Conservation (phyloP, 148 eudicot genomes). For the Silene uniflora region DNA sequence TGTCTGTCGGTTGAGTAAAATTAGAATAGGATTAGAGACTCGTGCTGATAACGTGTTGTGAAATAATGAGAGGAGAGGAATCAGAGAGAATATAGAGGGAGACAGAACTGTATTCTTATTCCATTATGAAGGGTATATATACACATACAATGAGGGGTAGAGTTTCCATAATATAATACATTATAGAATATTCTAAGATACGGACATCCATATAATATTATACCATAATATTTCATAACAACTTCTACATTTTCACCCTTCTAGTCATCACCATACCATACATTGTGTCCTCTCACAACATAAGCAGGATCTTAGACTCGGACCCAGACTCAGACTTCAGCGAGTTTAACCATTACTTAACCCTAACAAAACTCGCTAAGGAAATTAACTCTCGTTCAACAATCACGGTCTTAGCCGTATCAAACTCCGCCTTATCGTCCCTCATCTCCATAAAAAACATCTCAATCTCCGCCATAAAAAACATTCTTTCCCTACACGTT, state of each 20-base stretch:
- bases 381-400: constrained; percentile 67
- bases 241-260: constrained; percentile 10
- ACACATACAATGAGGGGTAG: too few relatives aligned
- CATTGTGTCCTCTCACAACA: constrained; percentile 44
- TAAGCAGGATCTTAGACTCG: constrained; percentile 47
- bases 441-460: constrained; percentile 29
- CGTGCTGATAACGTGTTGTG: too few relatives aligned
- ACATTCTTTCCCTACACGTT: constrained; percentile 46
- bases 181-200: too few relatives aligned
- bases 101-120: too few relatives aligned
- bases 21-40: too few relatives aligned
- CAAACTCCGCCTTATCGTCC: constrained; percentile 43
- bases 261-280: constrained; percentile 14
- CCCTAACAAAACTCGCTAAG: constrained; percentile 62
- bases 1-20: too few relatives aligned
- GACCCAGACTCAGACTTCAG: constrained; percentile 36
- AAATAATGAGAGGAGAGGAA: too few relatives aligned
- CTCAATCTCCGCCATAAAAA: constrained; percentile 50
- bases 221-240: too few relatives aligned
- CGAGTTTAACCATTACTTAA: constrained; percentile 44
- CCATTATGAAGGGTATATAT: too few relatives aligned
- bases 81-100: too few relatives aligned
- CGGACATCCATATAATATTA: too few relatives aligned
- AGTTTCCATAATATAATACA: too few relatives aligned
- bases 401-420: constrained; percentile 62